These are phyloP conservation scores for Xylaria sp. DNA, from an alignment of 2,329 filamentous ascomycete genomes.

Conservation along the genomic window DNA sequence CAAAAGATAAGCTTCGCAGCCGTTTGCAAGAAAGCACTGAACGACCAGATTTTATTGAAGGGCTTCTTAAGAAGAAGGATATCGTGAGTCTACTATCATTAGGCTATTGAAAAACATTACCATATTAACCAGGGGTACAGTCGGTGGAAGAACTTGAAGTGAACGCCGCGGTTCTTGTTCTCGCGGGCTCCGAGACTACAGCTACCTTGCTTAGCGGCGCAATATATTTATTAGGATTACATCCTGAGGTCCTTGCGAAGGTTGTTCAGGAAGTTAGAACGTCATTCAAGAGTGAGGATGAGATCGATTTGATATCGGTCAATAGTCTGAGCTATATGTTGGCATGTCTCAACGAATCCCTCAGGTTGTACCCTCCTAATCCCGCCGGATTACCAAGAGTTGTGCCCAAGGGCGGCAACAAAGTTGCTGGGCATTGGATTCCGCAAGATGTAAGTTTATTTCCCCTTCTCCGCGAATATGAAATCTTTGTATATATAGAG, in stretches of 20 bases:
- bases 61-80: constrained; percentile 24
- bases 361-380: constrained; percentile 55
- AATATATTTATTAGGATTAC: constrained; percentile 51
- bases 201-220: constrained; percentile 25
- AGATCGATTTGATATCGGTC: constrained; percentile 43
- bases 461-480: background rate
- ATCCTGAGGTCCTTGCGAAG: constrained; percentile 47
- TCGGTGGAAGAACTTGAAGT: constrained; percentile 15
- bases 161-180: constrained; percentile 18
- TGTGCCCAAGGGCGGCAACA: constrained; percentile 41
- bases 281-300: constrained; percentile 50
- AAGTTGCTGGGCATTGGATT: constrained; percentile 41
- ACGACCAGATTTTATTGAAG: constrained; percentile 32
- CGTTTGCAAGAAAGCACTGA: constrained; percentile 14
- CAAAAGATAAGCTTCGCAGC: constrained; percentile 7
- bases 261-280: constrained; percentile 53
- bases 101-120: background rate
- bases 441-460: constrained; percentile 40
- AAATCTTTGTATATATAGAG: background rate
- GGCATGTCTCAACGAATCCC: constrained; percentile 55
- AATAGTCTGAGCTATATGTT: constrained; percentile 52
- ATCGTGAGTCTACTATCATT: constrained; percentile 5
- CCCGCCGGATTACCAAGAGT: constrained; percentile 39
- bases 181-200: constrained; percentile 31
- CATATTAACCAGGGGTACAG: background rate